phyloP scores from a whole-genome alignment of 1,284 basidiomycete species.

The Moesziomyces antarcticus region DNA sequence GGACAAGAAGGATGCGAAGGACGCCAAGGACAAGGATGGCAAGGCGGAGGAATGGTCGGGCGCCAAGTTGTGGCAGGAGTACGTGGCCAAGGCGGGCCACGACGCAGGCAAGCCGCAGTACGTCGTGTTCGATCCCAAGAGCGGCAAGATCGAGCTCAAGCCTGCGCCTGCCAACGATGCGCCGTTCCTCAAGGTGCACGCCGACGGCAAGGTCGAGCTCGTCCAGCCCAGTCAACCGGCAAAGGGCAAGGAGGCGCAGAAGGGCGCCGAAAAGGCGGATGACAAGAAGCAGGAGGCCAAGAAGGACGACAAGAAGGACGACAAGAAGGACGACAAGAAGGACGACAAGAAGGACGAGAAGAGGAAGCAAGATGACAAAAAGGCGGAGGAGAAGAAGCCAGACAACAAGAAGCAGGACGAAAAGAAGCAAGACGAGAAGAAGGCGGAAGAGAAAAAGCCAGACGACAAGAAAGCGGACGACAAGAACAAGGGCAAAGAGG shows the following conservation, averaged over 20 bases:
- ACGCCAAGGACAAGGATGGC: background rate
- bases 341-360: conserved; percentile 15
- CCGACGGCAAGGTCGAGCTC: conserved; percentile 30
- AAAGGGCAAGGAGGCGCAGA: conserved; percentile 1
- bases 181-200: conserved; percentile 21
- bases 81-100: conserved; percentile 8
- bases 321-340: background rate
- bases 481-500: conserved; percentile 7
- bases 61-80: conserved; percentile 26
- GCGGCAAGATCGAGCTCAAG: conserved; percentile 28
- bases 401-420: conserved; percentile 2
- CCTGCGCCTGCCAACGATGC: conserved; percentile 24
- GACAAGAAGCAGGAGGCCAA: conserved; percentile 6
- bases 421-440: conserved; percentile 9
- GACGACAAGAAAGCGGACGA: background rate
- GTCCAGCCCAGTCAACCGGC: conserved; percentile 13
- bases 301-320: conserved; percentile 1
- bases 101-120: conserved; percentile 16
- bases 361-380: background rate
- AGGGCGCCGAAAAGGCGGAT: background rate
- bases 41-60: conserved; percentile 23
- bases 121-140: conserved; percentile 32
- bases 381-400: background rate
- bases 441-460: background rate
- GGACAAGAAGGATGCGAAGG: conserved; percentile 8